Evolutionary conservation across 495 filamentous ascomycete genomes (phyloP).

Genomic region (Penicillium atrosanguineum): DNA sequence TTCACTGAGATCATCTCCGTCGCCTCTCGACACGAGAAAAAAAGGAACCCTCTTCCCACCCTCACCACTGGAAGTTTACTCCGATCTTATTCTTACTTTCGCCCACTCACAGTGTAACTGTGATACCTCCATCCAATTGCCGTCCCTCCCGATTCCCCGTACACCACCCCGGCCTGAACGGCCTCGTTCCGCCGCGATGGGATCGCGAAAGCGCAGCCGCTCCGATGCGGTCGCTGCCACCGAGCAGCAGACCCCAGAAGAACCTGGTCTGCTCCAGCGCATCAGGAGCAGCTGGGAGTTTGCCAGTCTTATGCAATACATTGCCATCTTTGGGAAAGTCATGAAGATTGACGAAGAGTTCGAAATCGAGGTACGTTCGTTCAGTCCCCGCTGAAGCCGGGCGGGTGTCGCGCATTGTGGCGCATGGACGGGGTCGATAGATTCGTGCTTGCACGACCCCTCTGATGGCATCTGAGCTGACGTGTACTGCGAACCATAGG

Average conservation of each 20-base stretch:
- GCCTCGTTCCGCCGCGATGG: conserved; percentile 43
- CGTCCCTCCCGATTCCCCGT: conserved; percentile 3
- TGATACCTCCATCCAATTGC: conserved; percentile 4
- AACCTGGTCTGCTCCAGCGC: conserved; percentile 57
- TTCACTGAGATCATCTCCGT: conserved; percentile 35
- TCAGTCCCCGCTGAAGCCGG: not conserved
- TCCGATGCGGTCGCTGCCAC: conserved; percentile 59
- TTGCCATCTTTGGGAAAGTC: conserved; percentile 80
- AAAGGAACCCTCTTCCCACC: conserved; percentile 6
- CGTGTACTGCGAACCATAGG: conserved; percentile 47
- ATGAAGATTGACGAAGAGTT: conserved; percentile 86
- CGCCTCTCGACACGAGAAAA: conserved; percentile 28
- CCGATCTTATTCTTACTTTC: not conserved
- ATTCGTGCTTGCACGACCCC: not conserved
- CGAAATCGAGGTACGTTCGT: conserved; percentile 71
- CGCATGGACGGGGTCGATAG: conserved; percentile 8
- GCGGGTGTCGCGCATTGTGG: conserved; percentile 7
- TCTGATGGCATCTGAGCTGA: conserved; percentile 1
- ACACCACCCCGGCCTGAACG: conserved; percentile 20
- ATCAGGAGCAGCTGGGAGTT: conserved; percentile 94
- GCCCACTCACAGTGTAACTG: conserved; percentile 1
- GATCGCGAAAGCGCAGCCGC: conserved; percentile 67
- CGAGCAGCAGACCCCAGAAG: conserved; percentile 45
- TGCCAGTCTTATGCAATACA: conserved; percentile 90
- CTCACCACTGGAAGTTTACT: not conserved